Percentiles rank a stretch among this genome's conserved stretches.
These are phyloP conservation scores for Aspergillus aculeatinus DNA, from an alignment of 2,329 filamentous ascomycete species.

Conservation along the genomic window DNA sequence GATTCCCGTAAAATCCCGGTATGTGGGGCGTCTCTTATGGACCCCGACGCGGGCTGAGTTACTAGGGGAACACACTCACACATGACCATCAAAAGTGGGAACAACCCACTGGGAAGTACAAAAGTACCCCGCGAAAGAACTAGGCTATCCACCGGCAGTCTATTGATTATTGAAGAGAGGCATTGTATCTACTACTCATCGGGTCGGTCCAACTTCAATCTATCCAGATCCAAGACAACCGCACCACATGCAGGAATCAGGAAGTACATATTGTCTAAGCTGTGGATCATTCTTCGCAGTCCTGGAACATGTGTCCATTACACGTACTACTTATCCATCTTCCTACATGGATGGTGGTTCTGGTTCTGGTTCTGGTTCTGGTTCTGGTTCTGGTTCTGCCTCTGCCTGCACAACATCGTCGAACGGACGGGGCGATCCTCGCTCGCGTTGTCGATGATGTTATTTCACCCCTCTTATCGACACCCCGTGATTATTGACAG, in stretches of 20 bases:
- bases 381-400: too few relatives aligned
- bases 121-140: conserved; percentile 4
- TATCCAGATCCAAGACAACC: not conserved
- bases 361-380: not conserved
- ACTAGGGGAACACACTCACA: conserved; percentile 20
- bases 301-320: not conserved
- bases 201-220: not conserved
- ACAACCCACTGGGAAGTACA: not conserved
- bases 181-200: not conserved
- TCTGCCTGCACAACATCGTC: not conserved
- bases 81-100: conserved; percentile 15
- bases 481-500: not conserved
- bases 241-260: not conserved
- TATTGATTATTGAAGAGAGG: not conserved
- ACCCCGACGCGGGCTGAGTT: conserved; percentile 14
- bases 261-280: not conserved
- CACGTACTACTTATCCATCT: not conserved
- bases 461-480: not conserved
- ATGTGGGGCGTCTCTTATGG: conserved; percentile 12
- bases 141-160: too few relatives aligned
- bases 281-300: not conserved
- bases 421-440: not conserved
- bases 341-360: not conserved
- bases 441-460: not conserved
- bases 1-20: conserved; percentile 20